A percentile compares a stretch with the other conserved stretches of the same genome.
Evolutionary conservation across 495 filamentous ascomycete genomes (phyloP).

Genomic region (Darksidea phi): DNA sequence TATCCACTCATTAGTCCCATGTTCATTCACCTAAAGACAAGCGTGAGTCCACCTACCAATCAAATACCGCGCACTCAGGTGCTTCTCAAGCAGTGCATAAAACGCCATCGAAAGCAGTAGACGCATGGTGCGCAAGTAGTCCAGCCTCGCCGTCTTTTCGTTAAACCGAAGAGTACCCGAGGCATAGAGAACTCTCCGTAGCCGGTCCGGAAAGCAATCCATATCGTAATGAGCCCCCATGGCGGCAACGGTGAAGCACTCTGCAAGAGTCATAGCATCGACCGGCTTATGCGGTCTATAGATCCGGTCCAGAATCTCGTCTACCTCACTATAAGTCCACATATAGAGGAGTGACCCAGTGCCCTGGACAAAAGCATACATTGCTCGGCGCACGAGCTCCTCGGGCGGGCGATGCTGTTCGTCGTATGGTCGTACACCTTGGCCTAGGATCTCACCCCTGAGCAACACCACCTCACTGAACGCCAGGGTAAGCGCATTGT

Average conservation of each 20-base stretch:
- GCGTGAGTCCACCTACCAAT: constrained; percentile 24
- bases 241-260: constrained; percentile 33
- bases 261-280: constrained; percentile 29
- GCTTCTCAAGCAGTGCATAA: constrained; percentile 34
- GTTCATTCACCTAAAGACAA: background rate
- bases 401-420: constrained; percentile 23
- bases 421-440: constrained; percentile 17
- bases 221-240: constrained; percentile 34
- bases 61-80: constrained; percentile 34
- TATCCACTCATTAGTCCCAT: constrained; percentile 6
- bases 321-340: constrained; percentile 29
- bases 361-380: constrained; percentile 32
- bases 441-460: constrained; percentile 20
- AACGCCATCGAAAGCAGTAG: constrained; percentile 30
- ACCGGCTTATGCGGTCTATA: constrained; percentile 23
- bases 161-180: constrained; percentile 28
- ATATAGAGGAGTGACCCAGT: constrained; percentile 30
- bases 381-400: constrained; percentile 18
- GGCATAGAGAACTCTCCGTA: constrained; percentile 22
- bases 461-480: constrained; percentile 26
- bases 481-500: constrained; percentile 31
- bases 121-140: constrained; percentile 33
- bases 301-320: constrained; percentile 31
- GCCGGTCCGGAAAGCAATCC: constrained; percentile 23
- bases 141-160: constrained; percentile 22